Evolutionary conservation across 768 basidiomycete species (phyloP), one percentile per base, ranked within the genome.

Genomic region (Solioccasus polychromus): DNA sequence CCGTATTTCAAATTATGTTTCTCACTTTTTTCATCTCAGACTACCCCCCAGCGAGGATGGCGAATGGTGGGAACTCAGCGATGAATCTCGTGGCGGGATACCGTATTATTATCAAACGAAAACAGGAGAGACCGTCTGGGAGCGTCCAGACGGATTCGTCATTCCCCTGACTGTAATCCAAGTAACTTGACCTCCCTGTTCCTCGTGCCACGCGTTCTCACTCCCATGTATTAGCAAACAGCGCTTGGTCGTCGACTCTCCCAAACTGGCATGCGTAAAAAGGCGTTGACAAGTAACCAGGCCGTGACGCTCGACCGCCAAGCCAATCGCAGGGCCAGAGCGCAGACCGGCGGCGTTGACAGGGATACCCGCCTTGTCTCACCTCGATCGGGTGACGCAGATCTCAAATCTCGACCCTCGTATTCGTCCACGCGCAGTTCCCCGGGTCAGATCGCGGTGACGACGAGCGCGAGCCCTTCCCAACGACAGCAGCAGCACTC

Each of bases 91-190:
- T 41, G 86, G 83, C 35, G 89, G 89, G 24, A 71, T 92, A 45
- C 82, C 88, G 4, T 97, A 97, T 64, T 97, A 92, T 68, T 94
- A 95, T 68, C 92, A 94, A 58, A 96, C 92, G 9, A 85, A 91
- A 65, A 85, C 89, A 1, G 85, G 86, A 1, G 86, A 90, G 57
- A 95, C 93, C 1, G 85, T 90, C 28, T 97, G 93, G 93, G 90
- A 90, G 47, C 78, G 86, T n/a, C 93, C 93, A 12, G 67, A 75
- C 19, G 88, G 83, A 26, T 93, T 96, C 62, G 86, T 97, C 24
- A 95, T 97, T 50, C 93, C 93, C 28, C 71, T 97, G 41, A 85
- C 85, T 11, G 79, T 92, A 53, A 82, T 95, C 15, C 92, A 95
- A 76, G 90, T 82, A 56, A 57, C 71, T 32, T 57, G 35, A n/a